Conservation (phyloP, 306 rosid genomes). For the Cyclanthera cordifolia region DNA sequence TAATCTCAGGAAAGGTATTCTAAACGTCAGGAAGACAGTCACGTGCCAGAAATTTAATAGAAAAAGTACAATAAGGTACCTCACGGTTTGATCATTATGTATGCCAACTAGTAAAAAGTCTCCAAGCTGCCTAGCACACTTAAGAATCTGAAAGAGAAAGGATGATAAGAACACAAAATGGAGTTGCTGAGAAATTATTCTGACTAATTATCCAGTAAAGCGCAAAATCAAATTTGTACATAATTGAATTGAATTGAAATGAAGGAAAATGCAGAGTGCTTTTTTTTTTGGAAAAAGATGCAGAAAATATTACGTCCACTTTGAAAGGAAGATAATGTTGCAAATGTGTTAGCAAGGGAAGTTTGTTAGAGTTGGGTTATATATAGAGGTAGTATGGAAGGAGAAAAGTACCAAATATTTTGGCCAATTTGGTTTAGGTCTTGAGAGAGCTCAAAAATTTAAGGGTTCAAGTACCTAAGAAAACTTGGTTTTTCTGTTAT, state of each 20-base stretch:
- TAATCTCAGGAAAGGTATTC: neutral
- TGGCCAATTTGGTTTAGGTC: no score
- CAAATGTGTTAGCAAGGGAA: neutral
- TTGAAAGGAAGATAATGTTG: neutral
- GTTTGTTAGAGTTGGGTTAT: no score
- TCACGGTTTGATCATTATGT: slow-evolving; percentile 66
- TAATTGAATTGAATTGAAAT: neutral
- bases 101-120: slow-evolving; percentile 92
- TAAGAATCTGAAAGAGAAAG: slow-evolving; percentile 48
- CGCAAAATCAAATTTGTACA: neutral
- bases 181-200: no score
- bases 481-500: no score
- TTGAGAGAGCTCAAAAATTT: no score
- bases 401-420: no score
- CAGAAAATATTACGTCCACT: neutral
- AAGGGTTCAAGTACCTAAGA: no score
- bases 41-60: neutral
- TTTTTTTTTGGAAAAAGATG: neutral
- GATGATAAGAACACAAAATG: neutral
- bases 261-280: no score
- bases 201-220: neutral
- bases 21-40: neutral
- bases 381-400: no score
- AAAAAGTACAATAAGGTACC: slow-evolving; percentile 34
- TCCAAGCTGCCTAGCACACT: slow-evolving; percentile 85